Percentiles rank a stretch among this genome's conserved stretches.
These are phyloP conservation scores for Chenopodium quinoa DNA, from an alignment of 148 eudicot genomes.

Conservation along the genomic window DNA sequence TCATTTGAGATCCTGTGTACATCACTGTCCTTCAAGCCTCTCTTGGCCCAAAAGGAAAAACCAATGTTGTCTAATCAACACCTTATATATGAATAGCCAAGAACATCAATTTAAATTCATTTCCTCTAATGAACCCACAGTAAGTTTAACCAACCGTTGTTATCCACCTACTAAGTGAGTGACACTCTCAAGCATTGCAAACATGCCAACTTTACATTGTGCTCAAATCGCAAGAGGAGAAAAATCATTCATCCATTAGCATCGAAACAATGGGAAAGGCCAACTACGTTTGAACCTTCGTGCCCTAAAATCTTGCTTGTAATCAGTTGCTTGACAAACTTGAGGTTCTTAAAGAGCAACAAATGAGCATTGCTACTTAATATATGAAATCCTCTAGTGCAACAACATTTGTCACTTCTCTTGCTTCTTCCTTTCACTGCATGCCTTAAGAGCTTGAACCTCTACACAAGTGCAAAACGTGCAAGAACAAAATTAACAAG, in stretches of 20 bases:
- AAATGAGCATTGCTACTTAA: not conserved
- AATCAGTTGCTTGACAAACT: not conserved
- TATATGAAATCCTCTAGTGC: not conserved
- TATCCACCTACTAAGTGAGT: not conserved
- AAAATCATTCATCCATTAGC: not conserved
- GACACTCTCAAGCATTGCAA: not conserved
- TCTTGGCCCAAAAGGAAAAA: too few species aligned
- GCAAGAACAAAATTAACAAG: slow-evolving; percentile 6
- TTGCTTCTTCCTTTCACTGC: slow-evolving; percentile 24
- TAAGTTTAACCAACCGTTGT: not conserved
- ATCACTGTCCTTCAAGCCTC: too few species aligned
- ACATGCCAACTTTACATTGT: not conserved
- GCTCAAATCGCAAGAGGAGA: not conserved
- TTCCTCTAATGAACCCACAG: too few species aligned
- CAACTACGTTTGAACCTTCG: not conserved
- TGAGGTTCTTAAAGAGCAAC: not conserved
- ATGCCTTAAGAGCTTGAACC: slow-evolving; percentile 39
- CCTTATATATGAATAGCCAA: too few species aligned
- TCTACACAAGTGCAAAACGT: slow-evolving; percentile 20
- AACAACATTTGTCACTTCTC: slow-evolving; percentile 18
- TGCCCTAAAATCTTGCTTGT: not conserved
- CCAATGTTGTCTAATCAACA: too few species aligned
- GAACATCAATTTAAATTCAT: too few species aligned
- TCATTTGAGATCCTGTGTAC: too few species aligned
- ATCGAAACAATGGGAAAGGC: not conserved